Conservation (phyloP, 495 filamentous ascomycete species). For the Aspergillus wentii region DNA sequence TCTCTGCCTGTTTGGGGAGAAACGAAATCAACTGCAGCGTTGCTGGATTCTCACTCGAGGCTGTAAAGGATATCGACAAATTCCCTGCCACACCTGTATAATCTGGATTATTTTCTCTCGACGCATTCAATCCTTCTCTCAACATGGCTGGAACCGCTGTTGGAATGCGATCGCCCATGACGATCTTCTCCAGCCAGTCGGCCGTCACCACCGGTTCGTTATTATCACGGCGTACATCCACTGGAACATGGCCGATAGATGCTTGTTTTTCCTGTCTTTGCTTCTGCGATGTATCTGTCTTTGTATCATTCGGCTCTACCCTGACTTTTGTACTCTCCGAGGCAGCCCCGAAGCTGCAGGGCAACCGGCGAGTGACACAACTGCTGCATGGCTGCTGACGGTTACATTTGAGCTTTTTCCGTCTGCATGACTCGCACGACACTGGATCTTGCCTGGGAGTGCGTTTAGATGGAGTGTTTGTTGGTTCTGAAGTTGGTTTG, state of each 20-base stretch:
- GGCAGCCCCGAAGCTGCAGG: slow-evolving; percentile 23
- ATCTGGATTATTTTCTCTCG: not conserved
- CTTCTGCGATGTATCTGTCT: no score
- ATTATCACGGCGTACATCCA: not conserved
- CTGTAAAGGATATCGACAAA: not conserved
- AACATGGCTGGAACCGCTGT: slow-evolving; percentile 20
- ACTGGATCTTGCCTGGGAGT: slow-evolving; percentile 41
- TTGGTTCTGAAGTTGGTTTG: not conserved
- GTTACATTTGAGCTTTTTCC: slow-evolving; percentile 43
- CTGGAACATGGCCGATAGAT: no score
- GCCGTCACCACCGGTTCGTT: slow-evolving; percentile 23
- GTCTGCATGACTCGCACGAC: slow-evolving; percentile 41
- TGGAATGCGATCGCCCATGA: slow-evolving; percentile 33
- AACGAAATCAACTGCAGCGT: slow-evolving; percentile 17
- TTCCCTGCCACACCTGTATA: not conserved
- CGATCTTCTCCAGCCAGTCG: slow-evolving; percentile 34
- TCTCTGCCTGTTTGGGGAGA: slow-evolving; percentile 22
- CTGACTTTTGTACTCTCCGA: not conserved
- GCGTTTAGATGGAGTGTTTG: slow-evolving; percentile 11
- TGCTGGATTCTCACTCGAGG: slow-evolving; percentile 16
- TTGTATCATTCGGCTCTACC: no score
- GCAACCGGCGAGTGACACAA: slow-evolving; percentile 30
- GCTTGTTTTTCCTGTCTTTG: no score
- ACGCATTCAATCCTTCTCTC: slow-evolving; percentile 14
- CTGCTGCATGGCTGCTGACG: slow-evolving; percentile 40